Evolutionary conservation across 495 filamentous ascomycete species (phyloP), one percentile per base, ranked within the genome.

Genomic region (Amniculicola lignicola): DNA sequence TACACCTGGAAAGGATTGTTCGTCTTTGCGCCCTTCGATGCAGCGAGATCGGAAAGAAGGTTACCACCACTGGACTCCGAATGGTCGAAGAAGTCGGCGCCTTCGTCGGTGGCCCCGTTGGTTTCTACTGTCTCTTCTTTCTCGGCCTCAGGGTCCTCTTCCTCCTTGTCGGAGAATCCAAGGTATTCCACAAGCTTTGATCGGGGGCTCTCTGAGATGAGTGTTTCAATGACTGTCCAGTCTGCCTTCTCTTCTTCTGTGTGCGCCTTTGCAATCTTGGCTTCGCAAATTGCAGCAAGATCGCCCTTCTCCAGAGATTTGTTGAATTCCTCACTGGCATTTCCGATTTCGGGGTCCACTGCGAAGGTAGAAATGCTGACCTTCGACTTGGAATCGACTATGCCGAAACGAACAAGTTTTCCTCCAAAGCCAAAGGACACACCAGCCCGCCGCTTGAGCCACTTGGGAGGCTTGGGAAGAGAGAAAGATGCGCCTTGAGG

Each of bases 361-460:
- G 88, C 86, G 67, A 96, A 96, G 11, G 79, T 80, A 0, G 86
- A 89, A 46, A 99, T 91, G 63, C 80, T 82, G 42, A 97, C 77
- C 67, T 82, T 89, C 1, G 91, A 95, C 10, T 80, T 81, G 16
- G 74, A 64, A 53, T 84, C 76, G 46, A 70, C 68, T 40, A 75
- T 70, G 35, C 79, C 79, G 60, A 97, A 85, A 40, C 82, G 88
- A 18, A 96, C 81, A 1, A 99, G 76, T 72, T 95, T 93, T 25
- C 93, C 93, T 44, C 93, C 93, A 70, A 96, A 99, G 3, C 91
- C 93, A 72, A 99, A 99, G 0, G 91, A 88, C 18, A 85, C 92
- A 57, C 88, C 86, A 48, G 84, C 83, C 7, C 94, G 90, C 28
- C 85, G 78, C 70, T 95, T 84, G 16, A 95, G 73, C 93, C 93